Evolutionary conservation across 2,329 filamentous ascomycete genomes (phyloP).

Genomic region (Colletotrichum salicis): DNA sequence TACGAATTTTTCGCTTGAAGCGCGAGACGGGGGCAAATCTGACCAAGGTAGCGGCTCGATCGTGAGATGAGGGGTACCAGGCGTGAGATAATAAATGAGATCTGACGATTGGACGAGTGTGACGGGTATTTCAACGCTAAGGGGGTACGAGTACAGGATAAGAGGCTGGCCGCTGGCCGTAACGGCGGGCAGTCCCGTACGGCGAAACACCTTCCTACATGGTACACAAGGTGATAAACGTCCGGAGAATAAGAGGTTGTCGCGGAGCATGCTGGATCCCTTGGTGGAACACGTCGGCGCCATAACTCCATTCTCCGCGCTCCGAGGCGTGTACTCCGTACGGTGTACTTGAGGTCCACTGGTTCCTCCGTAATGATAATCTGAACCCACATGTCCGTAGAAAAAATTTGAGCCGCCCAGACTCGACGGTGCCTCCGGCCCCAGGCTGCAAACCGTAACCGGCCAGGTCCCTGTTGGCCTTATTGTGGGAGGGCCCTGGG

Average conservation of each 20-base stretch:
- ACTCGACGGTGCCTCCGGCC: constrained; percentile 16
- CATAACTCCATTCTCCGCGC: neutral
- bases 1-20: neutral
- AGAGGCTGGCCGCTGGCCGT: constrained; percentile 12
- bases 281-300: neutral
- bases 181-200: constrained; percentile 13
- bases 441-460: constrained; percentile 10
- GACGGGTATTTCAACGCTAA: constrained; percentile 4
- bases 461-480: constrained; percentile 24
- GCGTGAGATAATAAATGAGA: constrained; percentile 21
- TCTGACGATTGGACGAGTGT: neutral
- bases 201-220: neutral
- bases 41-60: neutral
- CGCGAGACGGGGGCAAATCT: neutral
- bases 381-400: neutral
- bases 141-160: neutral
- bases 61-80: neutral
- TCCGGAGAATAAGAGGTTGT: neutral
- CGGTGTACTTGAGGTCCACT: neutral
- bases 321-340: neutral
- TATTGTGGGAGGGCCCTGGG: neutral
- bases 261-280: neutral
- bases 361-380: neutral
- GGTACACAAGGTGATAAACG: neutral
- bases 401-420: constrained; percentile 19